Conservation (phyloP, 352 stramenopile species). For the Detonula confervacea region DNA sequence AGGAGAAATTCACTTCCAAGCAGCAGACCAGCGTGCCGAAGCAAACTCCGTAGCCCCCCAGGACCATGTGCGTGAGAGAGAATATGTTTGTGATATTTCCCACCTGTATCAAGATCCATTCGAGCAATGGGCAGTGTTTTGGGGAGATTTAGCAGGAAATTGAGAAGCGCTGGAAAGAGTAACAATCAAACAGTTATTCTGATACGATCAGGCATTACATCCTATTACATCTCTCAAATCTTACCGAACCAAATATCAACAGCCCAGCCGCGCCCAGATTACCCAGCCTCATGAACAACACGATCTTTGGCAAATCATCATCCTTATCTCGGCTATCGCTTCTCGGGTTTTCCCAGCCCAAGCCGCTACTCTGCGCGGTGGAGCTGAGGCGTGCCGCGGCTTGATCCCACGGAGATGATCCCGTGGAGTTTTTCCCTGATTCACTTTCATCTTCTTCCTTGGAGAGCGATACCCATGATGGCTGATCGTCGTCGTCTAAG, state of each 20-base stretch:
- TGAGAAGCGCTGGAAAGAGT: background rate
- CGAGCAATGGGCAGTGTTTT: too few relatives aligned
- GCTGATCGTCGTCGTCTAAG: conserved; percentile 29
- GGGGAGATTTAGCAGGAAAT: too few relatives aligned
- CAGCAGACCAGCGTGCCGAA: conserved; percentile 44
- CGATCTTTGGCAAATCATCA: conserved; percentile 30
- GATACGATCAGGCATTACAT: too few relatives aligned
- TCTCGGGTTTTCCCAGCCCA: too few relatives aligned
- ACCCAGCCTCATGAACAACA: conserved; percentile 42
- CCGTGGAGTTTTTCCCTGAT: background rate
- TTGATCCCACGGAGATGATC: conserved; percentile 12
- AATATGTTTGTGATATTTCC: conserved; percentile 40
- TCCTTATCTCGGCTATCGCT: background rate
- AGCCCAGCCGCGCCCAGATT: conserved; percentile 36
- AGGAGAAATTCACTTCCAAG: conserved; percentile 50
- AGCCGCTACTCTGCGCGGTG: background rate
- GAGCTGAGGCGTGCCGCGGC: background rate
- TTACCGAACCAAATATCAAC: conserved; percentile 46
- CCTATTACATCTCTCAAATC: too few relatives aligned
- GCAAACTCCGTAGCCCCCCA: conserved; percentile 35
- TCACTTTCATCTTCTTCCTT: conserved; percentile 22
- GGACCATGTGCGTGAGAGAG: conserved; percentile 36
- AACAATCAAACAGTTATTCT: background rate
- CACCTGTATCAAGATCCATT: too few relatives aligned
- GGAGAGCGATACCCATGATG: conserved; percentile 40